These are phyloP conservation scores for Penicillium sclerotiorum DNA, from an alignment of 2,329 filamentous ascomycete genomes.

Conservation along the genomic window DNA sequence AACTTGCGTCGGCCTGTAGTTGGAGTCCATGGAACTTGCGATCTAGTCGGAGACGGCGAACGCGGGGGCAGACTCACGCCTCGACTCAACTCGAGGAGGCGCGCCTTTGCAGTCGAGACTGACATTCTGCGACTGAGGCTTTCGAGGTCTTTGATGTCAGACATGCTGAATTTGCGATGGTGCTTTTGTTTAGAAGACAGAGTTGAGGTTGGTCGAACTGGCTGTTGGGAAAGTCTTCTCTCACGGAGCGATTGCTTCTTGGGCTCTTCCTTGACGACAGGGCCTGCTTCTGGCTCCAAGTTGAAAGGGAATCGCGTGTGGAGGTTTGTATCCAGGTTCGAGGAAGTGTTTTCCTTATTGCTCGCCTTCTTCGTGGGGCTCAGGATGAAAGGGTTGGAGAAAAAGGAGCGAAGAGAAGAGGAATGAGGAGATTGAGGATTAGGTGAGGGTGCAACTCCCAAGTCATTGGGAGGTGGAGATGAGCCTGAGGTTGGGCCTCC, in stretches of 20 bases:
- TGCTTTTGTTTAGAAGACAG: conserved; percentile 4
- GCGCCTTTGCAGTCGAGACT: conserved; percentile 1
- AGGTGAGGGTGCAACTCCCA: too few species aligned
- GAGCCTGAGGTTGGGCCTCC: too few species aligned
- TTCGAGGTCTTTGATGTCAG: conserved; percentile 1
- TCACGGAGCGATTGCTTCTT: neutral
- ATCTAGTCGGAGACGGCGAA: conserved; percentile 4
- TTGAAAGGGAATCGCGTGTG: conserved; percentile 31
- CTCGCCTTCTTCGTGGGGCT: neutral
- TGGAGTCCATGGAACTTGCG: neutral
- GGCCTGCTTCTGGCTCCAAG: conserved; percentile 14
- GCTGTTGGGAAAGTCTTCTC: neutral
- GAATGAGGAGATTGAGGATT: neutral
- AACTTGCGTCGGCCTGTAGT: neutral
- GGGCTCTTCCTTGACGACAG: neutral
- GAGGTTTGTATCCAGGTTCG: conserved; percentile 21
- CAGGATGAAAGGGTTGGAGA: neutral
- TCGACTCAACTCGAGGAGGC: conserved; percentile 11
- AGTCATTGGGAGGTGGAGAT: too few species aligned
- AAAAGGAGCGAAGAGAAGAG: neutral
- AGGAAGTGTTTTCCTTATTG: neutral
- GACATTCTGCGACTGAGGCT: conserved; percentile 5
- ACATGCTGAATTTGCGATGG: conserved; percentile 10
- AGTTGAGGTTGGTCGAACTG: neutral
- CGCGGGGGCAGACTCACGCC: too few species aligned